Base-by-base conservation (phyloP, 208 protist genomes). In the Vickermania ingenoplastis region DNA sequence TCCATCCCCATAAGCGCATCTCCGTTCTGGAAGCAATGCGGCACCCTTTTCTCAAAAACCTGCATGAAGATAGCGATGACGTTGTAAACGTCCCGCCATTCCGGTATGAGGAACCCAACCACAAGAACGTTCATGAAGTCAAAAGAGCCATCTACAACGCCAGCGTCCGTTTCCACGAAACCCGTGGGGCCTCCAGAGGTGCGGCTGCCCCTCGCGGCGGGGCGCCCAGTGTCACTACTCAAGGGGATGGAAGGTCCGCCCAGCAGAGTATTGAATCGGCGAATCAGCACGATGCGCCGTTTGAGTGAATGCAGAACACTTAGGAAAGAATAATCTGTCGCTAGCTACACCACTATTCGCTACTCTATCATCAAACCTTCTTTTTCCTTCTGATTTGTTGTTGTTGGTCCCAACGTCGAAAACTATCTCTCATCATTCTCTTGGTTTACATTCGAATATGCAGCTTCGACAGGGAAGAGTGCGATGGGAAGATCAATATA, bases 1-100 rank as follows among this genome's bases (percentile, higher is more conserved):
- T 97, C 69, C 76, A 97, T 67, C 94, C 95, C 2, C 71, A 91
- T 29, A 86, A 92, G 65, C 84, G 95, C 26, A 89, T 96, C 61
- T 92, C 89, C 7, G 89, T 97, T 2, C 65, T 74, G 26, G 86
- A 98, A 28, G 92, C 92, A 4, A 90, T 98, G 67, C 60, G 60
- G 1, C 91, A 97, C 60, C 87, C 87, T 0, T 97, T 92, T 53
- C 72, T 97, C 2, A 72, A 63, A 53, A 67, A 74, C 24, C 77
- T 97, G 50, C 83, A 95, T 73, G 91, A 96, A 55, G 81, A 91
- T 28, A 72, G 66, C 0, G 84, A 95, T 53, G 86, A 91, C 54
- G 27, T 56, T 53, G 53, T 81, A 24, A 27, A 51, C 53, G 75
- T 86, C 58, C 56, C 62, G 5, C 68, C 69, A 51, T 96, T 96